These are phyloP conservation scores for Elsinoe fawcettii DNA, from an alignment of 2,329 filamentous ascomycete species.

Conservation along the genomic window DNA sequence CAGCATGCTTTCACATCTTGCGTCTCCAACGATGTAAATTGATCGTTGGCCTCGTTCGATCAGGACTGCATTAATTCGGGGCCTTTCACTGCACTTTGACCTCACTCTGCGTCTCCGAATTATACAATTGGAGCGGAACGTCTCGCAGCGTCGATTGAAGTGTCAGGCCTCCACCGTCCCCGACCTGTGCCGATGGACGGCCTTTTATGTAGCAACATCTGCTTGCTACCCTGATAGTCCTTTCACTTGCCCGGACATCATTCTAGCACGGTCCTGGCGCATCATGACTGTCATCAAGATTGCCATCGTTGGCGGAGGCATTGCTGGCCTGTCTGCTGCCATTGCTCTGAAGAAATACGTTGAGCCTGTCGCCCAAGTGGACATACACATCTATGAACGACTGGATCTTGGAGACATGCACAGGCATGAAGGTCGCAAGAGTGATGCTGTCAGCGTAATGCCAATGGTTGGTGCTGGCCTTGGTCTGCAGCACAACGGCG, in stretches of 20 bases:
- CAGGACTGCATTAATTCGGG: too few species aligned
- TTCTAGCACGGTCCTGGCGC: not conserved
- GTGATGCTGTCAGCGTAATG: slow-evolving; percentile 43
- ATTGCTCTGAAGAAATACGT: slow-evolving; percentile 37
- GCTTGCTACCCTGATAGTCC: too few species aligned
- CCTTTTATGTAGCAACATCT: too few species aligned
- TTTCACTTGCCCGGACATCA: too few species aligned
- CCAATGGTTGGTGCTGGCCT: slow-evolving; percentile 11
- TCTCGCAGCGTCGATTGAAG: not conserved
- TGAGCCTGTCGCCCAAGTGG: not conserved
- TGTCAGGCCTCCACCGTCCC: not conserved
- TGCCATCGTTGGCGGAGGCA: slow-evolving; percentile 42
- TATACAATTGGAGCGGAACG: not conserved
- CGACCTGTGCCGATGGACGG: not conserved
- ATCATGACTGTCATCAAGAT: slow-evolving; percentile 20
- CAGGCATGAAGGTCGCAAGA: slow-evolving; percentile 27
- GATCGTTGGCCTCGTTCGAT: too few species aligned
- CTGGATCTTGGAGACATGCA: not conserved
- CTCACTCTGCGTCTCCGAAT: not conserved
- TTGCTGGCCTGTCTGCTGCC: slow-evolving; percentile 47
- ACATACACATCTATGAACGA: slow-evolving; percentile 44
- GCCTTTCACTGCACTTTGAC: too few species aligned
- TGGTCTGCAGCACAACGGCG: slow-evolving; percentile 4
- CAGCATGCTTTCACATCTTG: too few species aligned
- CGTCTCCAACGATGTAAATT: too few species aligned